Conservation (phyloP, 2,329 filamentous ascomycete species). For the Leptographium wingfieldii region DNA sequence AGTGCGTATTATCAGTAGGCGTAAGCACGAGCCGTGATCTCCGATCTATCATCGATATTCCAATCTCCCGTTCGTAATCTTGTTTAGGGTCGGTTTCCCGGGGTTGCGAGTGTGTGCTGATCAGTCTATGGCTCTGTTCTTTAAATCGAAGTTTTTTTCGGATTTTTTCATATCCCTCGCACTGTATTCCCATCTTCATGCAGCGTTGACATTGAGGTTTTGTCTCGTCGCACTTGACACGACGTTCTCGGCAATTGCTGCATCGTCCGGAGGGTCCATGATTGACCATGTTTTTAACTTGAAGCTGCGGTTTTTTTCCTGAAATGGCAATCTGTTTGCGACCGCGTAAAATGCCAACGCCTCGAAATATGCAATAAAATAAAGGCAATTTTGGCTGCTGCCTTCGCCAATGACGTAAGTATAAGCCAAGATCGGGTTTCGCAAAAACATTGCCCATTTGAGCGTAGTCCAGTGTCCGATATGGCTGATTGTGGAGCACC, state of each 20-base stretch:
- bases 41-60: neutral
- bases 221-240: slow-evolving; percentile 1
- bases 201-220: slow-evolving; percentile 1
- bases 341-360: neutral
- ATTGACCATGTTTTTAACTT: neutral
- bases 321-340: neutral
- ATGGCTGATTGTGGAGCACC: neutral
- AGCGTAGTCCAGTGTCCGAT: neutral
- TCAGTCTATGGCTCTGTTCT: neutral
- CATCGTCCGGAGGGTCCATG: neutral
- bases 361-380: neutral
- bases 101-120: neutral
- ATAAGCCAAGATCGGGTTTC: neutral
- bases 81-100: neutral
- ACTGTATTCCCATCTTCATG: neutral
- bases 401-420: neutral
- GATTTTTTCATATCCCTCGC: neutral
- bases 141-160: neutral
- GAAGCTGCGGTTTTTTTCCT: neutral
- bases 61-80: neutral
- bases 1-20: neutral
- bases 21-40: neutral
- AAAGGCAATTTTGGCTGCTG: neutral
- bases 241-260: neutral
- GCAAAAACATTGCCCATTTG: slow-evolving; percentile 1